phyloP scores from a whole-genome alignment of 2,329 filamentous ascomycete species.

The Leptographium radiaticola region DNA sequence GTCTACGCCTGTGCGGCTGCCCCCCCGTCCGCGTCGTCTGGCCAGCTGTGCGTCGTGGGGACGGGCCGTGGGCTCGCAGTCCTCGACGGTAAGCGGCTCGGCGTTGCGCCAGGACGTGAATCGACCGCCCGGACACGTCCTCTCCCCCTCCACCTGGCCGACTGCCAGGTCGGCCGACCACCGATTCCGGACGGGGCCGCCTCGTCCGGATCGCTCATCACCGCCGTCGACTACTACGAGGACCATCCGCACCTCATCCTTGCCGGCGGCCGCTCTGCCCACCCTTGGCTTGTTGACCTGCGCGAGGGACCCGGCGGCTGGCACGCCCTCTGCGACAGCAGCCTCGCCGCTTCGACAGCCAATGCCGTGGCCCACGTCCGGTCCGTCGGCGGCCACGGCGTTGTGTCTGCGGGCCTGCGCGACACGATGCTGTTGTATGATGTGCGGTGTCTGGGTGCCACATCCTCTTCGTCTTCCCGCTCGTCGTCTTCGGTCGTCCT shows the following conservation, averaged over 20 bases:
- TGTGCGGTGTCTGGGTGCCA: constrained; percentile 23
- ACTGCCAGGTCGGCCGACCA: background rate
- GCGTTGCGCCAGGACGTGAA: no score
- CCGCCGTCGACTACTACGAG: constrained; percentile 9
- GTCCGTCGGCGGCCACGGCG: constrained; percentile 32
- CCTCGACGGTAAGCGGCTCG: constrained; percentile 6
- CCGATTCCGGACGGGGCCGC: no score
- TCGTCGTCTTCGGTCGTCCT: constrained; percentile 19
- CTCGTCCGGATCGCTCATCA: background rate
- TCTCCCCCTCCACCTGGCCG: background rate
- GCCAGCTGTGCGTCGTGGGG: constrained; percentile 32
- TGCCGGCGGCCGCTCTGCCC: constrained; percentile 33
- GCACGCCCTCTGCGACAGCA: background rate
- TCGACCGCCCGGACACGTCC: background rate
- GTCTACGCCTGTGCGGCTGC: constrained; percentile 30
- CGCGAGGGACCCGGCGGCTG: constrained; percentile 19
- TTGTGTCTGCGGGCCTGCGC: constrained; percentile 38
- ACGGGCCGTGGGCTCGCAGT: constrained; percentile 32
- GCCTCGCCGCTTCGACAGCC: background rate
- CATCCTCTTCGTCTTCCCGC: background rate
- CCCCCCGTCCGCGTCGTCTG: constrained; percentile 23
- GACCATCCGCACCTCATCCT: constrained; percentile 29
- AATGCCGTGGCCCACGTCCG: constrained; percentile 29
- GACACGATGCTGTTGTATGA: constrained; percentile 44
- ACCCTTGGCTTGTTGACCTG: constrained; percentile 32